phyloP scores from a whole-genome alignment of 2,329 filamentous ascomycete genomes.

The Albophoma yamanashiensis region DNA sequence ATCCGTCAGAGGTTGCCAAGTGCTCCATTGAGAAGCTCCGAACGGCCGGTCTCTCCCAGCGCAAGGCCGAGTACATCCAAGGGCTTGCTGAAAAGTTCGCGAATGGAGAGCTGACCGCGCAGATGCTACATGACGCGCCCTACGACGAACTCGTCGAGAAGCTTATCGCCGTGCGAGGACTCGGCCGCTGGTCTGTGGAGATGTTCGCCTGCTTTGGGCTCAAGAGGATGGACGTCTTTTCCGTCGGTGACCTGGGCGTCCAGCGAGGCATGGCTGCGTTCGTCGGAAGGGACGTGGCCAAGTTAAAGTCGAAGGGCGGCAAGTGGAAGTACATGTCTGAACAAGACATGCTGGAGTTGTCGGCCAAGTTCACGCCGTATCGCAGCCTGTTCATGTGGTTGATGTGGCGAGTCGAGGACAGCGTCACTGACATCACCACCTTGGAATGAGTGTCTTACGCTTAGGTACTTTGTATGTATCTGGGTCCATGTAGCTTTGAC shows the following conservation, averaged over 20 bases:
- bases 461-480: not conserved
- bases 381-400: constrained; percentile 97
- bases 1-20: constrained; percentile 59
- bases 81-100: constrained; percentile 77
- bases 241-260: constrained; percentile 82
- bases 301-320: constrained; percentile 67
- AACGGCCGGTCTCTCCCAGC: constrained; percentile 78
- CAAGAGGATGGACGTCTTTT: constrained; percentile 90
- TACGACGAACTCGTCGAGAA: constrained; percentile 81
- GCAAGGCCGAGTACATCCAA: constrained; percentile 91
- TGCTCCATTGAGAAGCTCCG: constrained; percentile 58
- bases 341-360: constrained; percentile 77
- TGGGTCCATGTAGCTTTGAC: not conserved
- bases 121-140: constrained; percentile 64
- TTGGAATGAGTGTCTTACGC: constrained; percentile 29
- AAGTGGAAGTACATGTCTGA: constrained; percentile 99
- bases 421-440: constrained; percentile 53
- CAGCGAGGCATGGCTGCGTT: constrained; percentile 92
- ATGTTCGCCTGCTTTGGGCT: constrained; percentile 98
- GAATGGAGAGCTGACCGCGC: constrained; percentile 61
- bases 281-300: constrained; percentile 69
- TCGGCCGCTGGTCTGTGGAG: constrained; percentile 87
- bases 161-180: constrained; percentile 74
- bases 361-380: constrained; percentile 75
- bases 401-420: constrained; percentile 79